Conservation (phyloP, 768 basidiomycete species). For the Psilocybe tampanensis region DNA sequence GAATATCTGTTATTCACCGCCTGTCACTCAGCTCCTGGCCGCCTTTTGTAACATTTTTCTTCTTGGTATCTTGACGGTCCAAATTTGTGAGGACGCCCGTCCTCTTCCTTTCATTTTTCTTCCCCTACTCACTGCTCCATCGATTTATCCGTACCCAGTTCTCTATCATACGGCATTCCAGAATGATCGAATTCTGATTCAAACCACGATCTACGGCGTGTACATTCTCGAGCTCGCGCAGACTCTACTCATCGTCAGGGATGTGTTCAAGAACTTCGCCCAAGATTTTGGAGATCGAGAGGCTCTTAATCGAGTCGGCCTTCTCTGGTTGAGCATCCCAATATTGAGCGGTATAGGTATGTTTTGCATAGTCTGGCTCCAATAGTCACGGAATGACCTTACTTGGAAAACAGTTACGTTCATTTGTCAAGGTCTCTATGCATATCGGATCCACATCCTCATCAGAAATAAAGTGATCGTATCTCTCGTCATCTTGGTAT, state of each 20-base stretch:
- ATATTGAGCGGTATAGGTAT: slow-evolving; percentile 8
- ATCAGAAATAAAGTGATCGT: not conserved
- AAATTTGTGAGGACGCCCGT: slow-evolving; percentile 1
- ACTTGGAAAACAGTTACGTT: not conserved
- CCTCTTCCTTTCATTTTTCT: not conserved
- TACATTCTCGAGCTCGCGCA: slow-evolving; percentile 3
- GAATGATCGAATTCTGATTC: not conserved
- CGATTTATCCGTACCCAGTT: not conserved
- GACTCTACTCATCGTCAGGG: slow-evolving; percentile 3
- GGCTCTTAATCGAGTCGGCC: not conserved
- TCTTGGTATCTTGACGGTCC: not conserved
- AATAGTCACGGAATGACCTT: not conserved
- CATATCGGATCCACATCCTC: not conserved
- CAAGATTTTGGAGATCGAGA: slow-evolving; percentile 3
- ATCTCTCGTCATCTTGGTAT: not conserved
- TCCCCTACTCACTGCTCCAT: too few species aligned
- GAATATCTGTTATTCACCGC: too few species aligned
- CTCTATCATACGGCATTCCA: slow-evolving; percentile 2
- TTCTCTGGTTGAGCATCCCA: slow-evolving; percentile 8
- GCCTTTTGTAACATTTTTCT: not conserved
- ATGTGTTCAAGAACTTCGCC: not conserved
- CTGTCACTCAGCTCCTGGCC: not conserved
- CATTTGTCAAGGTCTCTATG: slow-evolving; percentile 6
- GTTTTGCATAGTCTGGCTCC: not conserved
- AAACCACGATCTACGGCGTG: not conserved